phyloP scores from a whole-genome alignment of 352 stramenopile genomes.

The Pythium monospermum region DNA sequence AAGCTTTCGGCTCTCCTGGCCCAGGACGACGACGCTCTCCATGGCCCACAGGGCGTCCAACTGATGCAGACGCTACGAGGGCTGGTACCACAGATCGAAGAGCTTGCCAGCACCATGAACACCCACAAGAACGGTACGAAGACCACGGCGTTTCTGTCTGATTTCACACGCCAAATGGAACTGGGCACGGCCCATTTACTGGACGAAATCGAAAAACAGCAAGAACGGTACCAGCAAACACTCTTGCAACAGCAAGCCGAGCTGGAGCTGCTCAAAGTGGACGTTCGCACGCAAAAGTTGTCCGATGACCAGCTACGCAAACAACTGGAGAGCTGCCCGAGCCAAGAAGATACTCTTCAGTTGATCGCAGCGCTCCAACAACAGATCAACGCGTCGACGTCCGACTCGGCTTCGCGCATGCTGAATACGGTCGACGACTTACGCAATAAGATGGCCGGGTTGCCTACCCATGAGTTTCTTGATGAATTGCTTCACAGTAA shows the following conservation, averaged over 20 bases:
- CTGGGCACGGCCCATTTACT: constrained; percentile 52
- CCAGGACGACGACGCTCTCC: constrained; percentile 9
- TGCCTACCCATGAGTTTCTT: constrained; percentile 46
- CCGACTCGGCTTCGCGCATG: constrained; percentile 35
- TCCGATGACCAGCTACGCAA: constrained; percentile 37
- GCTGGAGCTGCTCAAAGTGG: constrained; percentile 37
- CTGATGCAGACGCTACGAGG: constrained; percentile 43
- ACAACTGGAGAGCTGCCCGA: constrained; percentile 45
- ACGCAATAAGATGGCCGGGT: constrained; percentile 32
- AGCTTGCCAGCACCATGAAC: constrained; percentile 20
- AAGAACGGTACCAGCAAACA: constrained; percentile 38
- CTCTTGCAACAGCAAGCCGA: constrained; percentile 34
- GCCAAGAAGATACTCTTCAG: constrained; percentile 55
- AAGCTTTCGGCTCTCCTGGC: constrained; percentile 17
- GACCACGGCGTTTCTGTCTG: constrained; percentile 25
- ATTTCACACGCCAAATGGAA: constrained; percentile 57
- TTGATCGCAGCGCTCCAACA: constrained; percentile 48
- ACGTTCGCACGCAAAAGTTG: constrained; percentile 38
- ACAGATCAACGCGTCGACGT: constrained; percentile 40
- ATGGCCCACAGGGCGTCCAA: constrained; percentile 8
- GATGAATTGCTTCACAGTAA: constrained; percentile 49
- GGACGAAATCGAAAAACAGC: constrained; percentile 47
- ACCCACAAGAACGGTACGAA: constrained; percentile 7
- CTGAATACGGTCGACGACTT: constrained; percentile 52
- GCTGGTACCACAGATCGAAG: constrained; percentile 35